Percentiles rank a stretch among this genome's conserved stretches.
These are phyloP conservation scores for Boletus huronensis DNA, from an alignment of 768 basidiomycete species.

Conservation along the genomic window DNA sequence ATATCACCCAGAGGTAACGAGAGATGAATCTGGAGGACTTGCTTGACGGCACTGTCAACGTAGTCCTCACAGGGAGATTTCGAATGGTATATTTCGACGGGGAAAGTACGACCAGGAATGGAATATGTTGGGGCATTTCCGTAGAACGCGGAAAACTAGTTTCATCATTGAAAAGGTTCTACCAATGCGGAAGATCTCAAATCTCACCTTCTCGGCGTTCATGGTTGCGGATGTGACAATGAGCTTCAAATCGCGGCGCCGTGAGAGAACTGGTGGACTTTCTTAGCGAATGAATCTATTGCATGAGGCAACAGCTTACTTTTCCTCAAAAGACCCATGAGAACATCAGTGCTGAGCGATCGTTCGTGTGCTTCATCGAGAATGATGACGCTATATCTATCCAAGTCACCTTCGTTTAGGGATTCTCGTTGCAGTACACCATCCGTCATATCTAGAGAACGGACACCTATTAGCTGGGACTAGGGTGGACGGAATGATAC, in stretches of 20 bases:
- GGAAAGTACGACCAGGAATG: slow-evolving; percentile 93
- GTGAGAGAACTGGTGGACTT: slow-evolving; percentile 61
- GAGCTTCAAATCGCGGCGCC: slow-evolving; percentile 89
- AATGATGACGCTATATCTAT: slow-evolving; percentile 95
- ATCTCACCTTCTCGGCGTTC: slow-evolving; percentile 92
- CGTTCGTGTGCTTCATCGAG: slow-evolving; percentile 99
- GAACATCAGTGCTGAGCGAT: slow-evolving; percentile 93
- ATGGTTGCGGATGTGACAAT: slow-evolving; percentile 99
- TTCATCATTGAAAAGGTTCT: not conserved
- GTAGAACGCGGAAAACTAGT: slow-evolving; percentile 92
- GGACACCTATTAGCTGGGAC: not conserved
- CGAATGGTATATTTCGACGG: slow-evolving; percentile 92
- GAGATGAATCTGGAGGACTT: slow-evolving; percentile 94
- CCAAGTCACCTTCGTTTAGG: slow-evolving; percentile 96
- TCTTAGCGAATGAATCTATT: not conserved
- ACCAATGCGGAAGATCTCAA: not conserved
- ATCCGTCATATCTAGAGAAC: slow-evolving; percentile 87
- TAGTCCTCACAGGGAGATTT: slow-evolving; percentile 99
- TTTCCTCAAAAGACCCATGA: slow-evolving; percentile 95
- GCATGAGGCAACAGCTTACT: slow-evolving; percentile 48
- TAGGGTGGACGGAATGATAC: slow-evolving; percentile 22
- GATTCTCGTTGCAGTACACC: slow-evolving; percentile 98
- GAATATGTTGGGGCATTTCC: slow-evolving; percentile 94
- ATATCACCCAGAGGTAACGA: slow-evolving; percentile 93
- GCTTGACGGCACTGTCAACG: slow-evolving; percentile 96